phyloP scores from a whole-genome alignment of 2,329 filamentous ascomycete species.

The Pseudocercospora cruenta region DNA sequence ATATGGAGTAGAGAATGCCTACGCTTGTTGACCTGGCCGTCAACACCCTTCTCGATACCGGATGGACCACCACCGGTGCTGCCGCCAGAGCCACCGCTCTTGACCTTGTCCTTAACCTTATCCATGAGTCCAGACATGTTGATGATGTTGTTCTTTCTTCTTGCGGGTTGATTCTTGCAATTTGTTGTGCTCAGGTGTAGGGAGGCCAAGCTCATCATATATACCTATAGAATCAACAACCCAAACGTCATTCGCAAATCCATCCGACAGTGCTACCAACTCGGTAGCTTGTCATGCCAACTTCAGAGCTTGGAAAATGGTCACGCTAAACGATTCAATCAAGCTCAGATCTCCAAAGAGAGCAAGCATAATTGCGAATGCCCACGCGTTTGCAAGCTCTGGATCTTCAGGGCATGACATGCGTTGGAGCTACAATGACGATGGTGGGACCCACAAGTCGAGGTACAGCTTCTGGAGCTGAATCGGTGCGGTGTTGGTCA shows the following conservation, averaged over 20 bases:
- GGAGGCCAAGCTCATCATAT: neutral
- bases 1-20: neutral
- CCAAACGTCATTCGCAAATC: slow-evolving; percentile 11
- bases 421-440: neutral
- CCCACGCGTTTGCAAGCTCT: neutral
- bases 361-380: neutral
- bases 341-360: neutral
- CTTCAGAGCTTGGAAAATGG: slow-evolving; percentile 8
- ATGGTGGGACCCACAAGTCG: neutral
- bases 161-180: neutral
- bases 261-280: slow-evolving; percentile 8
- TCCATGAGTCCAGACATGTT: slow-evolving; percentile 32
- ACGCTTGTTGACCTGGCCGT: slow-evolving; percentile 24
- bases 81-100: slow-evolving; percentile 19
- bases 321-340: neutral
- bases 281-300: slow-evolving; percentile 12
- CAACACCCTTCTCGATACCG: slow-evolving; percentile 23
- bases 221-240: neutral
- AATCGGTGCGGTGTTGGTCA: neutral
- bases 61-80: slow-evolving; percentile 12
- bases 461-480: neutral
- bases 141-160: slow-evolving; percentile 5
- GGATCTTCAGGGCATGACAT: slow-evolving; percentile 5
- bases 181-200: neutral
- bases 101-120: slow-evolving; percentile 30